These are phyloP conservation scores for Crithidia sp. DNA, from an alignment of 208 protist genomes.

Conservation along the genomic window DNA sequence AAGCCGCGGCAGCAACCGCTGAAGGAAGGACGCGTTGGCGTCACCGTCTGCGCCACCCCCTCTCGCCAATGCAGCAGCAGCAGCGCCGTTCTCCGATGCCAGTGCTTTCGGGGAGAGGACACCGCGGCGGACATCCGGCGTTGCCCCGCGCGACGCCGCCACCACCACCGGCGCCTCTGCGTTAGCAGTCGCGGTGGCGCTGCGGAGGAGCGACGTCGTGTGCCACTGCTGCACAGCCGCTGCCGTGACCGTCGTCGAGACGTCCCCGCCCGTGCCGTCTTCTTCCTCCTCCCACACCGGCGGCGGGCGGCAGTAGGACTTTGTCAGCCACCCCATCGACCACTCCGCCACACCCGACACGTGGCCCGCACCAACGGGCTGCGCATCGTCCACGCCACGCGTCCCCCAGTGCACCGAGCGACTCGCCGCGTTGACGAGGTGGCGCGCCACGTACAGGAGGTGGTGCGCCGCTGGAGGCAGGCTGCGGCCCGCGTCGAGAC, in stretches of 20 bases:
- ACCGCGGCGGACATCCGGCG: no score
- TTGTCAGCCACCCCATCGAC: conserved; percentile 2
- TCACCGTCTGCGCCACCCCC: neutral
- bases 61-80: neutral
- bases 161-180: no score
- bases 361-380: neutral
- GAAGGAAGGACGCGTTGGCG: neutral
- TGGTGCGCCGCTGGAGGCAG: conserved; percentile 4
- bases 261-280: no score
- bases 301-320: conserved; percentile 23
- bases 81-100: neutral
- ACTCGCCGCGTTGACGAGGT: neutral
- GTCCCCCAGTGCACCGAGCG: neutral
- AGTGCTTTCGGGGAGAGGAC: no score
- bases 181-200: no score
- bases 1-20: neutral
- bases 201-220: no score
- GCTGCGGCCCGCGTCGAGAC: neutral
- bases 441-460: conserved; percentile 11
- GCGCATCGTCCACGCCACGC: neutral
- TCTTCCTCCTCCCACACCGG: conserved; percentile 32
- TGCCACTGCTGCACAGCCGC: neutral
- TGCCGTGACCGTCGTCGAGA: neutral
- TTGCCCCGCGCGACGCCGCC: no score
- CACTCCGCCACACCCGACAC: conserved; percentile 18